These are phyloP conservation scores for Lactarius tabidus DNA, from an alignment of 768 basidiomycete genomes.

Conservation along the genomic window DNA sequence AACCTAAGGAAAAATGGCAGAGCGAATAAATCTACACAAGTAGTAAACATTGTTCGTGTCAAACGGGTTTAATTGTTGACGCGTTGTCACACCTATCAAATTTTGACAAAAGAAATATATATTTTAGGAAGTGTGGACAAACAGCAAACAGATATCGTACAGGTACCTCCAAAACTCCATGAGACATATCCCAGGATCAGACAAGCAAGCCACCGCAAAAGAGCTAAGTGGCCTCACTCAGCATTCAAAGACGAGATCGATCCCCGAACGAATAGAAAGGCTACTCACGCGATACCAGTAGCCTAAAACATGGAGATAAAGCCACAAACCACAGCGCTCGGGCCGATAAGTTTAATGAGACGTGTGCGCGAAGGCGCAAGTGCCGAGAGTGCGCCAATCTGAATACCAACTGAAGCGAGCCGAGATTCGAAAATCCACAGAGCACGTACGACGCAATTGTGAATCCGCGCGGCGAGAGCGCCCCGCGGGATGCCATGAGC, in stretches of 20 bases:
- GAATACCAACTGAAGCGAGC: conserved; percentile 84
- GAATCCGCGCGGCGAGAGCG: conserved; percentile 68
- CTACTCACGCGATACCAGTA: conserved; percentile 53
- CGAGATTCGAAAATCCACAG: conserved; percentile 88
- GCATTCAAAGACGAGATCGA: not conserved
- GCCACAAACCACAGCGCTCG: conserved; percentile 67
- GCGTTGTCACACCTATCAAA: no score
- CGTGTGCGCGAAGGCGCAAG: conserved; percentile 66
- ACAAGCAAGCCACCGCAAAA: conserved; percentile 33
- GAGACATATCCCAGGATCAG: conserved; percentile 13
- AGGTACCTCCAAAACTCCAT: not conserved
- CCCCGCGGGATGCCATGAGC: conserved; percentile 41
- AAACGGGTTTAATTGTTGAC: no score
- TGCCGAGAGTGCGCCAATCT: conserved; percentile 70
- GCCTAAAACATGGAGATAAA: conserved; percentile 64
- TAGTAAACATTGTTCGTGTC: no score
- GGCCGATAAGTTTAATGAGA: conserved; percentile 64
- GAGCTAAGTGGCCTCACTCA: not conserved
- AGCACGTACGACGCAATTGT: conserved; percentile 84
- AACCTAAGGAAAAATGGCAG: no score
- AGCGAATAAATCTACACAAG: no score
- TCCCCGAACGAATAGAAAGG: not conserved
- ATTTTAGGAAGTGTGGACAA: no score
- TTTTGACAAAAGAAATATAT: no score
- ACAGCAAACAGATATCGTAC: no score